Conservation (phyloP, 2,329 filamentous ascomycete genomes). For the Scopulariopsis brevicaulis region DNA sequence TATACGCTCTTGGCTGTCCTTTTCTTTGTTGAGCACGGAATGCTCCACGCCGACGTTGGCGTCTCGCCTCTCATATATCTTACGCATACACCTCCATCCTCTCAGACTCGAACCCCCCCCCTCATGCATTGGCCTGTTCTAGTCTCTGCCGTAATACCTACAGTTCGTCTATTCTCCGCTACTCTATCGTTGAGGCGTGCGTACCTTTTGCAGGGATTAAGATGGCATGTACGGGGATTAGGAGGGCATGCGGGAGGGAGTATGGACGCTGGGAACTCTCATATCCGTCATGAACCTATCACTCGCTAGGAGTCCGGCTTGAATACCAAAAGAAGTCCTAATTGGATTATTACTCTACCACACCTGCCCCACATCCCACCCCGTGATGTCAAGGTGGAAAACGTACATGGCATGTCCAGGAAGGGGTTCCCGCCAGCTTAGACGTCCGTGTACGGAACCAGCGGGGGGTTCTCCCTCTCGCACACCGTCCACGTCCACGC, state of each 20-base stretch:
- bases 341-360: background rate
- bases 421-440: constrained; percentile 8
- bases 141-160: background rate
- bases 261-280: background rate
- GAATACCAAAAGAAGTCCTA: background rate
- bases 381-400: background rate
- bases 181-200: no score
- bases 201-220: no score
- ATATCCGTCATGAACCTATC: background rate
- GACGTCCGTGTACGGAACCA: constrained; percentile 24
- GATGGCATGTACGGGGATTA: background rate
- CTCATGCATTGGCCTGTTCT: background rate
- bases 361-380: background rate
- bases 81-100: background rate
- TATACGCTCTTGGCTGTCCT: background rate
- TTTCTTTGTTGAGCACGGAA: background rate
- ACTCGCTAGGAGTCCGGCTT: background rate
- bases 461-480: constrained; percentile 17
- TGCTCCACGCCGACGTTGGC: background rate
- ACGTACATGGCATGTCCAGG: background rate
- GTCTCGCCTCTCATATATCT: background rate
- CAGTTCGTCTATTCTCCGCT: background rate
- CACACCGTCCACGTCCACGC: constrained; percentile 25
- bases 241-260: background rate
- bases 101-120: background rate